phyloP scores from a whole-genome alignment of 495 filamentous ascomycete species.

The Cudoniella acicularis region DNA sequence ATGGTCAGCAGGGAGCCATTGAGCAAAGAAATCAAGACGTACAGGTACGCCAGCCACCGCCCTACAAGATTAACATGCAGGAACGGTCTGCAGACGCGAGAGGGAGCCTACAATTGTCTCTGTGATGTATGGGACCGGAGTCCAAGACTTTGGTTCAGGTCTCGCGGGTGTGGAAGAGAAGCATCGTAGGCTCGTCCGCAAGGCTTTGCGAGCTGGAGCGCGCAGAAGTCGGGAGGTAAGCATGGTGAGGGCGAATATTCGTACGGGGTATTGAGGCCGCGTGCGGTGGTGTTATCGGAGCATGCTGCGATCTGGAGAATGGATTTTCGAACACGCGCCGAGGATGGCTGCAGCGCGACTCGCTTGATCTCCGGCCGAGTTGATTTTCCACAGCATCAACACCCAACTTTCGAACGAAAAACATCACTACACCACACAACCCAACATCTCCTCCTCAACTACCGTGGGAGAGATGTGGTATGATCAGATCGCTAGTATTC shows the following conservation, averaged over 20 bases:
- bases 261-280: background rate
- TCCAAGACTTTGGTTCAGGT: conserved; percentile 47
- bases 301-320: background rate
- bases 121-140: conserved; percentile 70
- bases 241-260: conserved; percentile 12
- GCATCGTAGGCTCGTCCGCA: background rate
- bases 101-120: conserved; percentile 69
- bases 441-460: too few relatives aligned
- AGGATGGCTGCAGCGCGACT: background rate
- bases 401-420: background rate
- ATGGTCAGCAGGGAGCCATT: conserved; percentile 23
- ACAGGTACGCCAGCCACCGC: conserved; percentile 90
- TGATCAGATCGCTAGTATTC: conserved; percentile 13
- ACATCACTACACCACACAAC: background rate
- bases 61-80: conserved; percentile 52
- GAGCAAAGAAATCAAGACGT: conserved; percentile 33
- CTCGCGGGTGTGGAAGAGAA: conserved; percentile 11
- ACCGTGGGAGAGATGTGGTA: conserved; percentile 16
- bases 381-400: background rate
- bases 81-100: background rate
- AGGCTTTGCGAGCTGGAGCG: conserved; percentile 13
- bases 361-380: background rate
- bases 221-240: conserved; percentile 14
- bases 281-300: background rate
- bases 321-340: background rate